These are phyloP conservation scores for Marchantia paleacea DNA, from an alignment of 225 moss, liverwort and hornwort species.

Conservation along the genomic window DNA sequence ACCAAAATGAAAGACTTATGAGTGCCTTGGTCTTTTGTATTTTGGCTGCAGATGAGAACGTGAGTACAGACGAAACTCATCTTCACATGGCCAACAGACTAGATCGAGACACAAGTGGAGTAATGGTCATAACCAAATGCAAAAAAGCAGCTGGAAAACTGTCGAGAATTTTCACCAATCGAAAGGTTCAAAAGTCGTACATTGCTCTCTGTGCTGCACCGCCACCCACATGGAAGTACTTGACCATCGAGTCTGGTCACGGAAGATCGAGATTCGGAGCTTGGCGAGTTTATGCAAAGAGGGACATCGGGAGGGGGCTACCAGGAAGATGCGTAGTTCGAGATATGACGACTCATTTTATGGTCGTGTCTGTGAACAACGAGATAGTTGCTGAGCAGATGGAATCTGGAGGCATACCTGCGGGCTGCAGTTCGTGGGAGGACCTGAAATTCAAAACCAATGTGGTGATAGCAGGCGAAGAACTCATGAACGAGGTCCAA, in stretches of 20 bases:
- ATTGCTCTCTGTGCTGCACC: slow-evolving; percentile 65
- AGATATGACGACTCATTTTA: slow-evolving; percentile 71
- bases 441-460: slow-evolving; percentile 21
- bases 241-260: slow-evolving; percentile 75
- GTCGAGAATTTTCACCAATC: slow-evolving; percentile 67
- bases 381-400: slow-evolving; percentile 1
- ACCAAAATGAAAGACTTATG: neutral
- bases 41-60: slow-evolving; percentile 35
- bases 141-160: slow-evolving; percentile 71
- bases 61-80: slow-evolving; percentile 33
- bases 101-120: slow-evolving; percentile 96
- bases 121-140: slow-evolving; percentile 90
- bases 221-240: slow-evolving; percentile 49
- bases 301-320: slow-evolving; percentile 69
- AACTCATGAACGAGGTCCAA: slow-evolving; percentile 8
- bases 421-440: slow-evolving; percentile 7
- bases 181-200: slow-evolving; percentile 84
- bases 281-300: slow-evolving; percentile 87
- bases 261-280: slow-evolving; percentile 93
- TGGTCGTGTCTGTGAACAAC: slow-evolving; percentile 47
- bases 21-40: neutral
- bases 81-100: slow-evolving; percentile 93
- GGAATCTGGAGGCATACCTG: slow-evolving; percentile 9
- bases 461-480: slow-evolving; percentile 46
- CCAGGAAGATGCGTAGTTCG: slow-evolving; percentile 77